A percentile compares a stretch with the other conserved stretches of the same genome.
These are phyloP conservation scores for Debaryomyces fabryi DNA, from an alignment of 1,139 yeast species.

Conservation along the genomic window DNA sequence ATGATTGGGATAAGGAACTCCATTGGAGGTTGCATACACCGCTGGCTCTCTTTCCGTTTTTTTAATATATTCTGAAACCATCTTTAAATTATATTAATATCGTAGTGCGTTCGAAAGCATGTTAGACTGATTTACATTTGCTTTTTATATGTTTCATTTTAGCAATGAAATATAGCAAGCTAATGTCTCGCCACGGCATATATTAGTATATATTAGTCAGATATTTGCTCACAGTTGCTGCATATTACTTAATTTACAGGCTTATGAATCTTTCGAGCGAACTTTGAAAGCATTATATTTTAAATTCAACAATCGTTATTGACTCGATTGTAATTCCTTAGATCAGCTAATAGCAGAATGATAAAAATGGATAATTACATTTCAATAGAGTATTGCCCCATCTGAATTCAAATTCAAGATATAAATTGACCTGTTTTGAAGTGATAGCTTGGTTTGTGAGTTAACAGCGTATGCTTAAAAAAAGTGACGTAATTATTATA, in stretches of 20 bases:
- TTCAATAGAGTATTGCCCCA: not conserved
- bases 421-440: not conserved
- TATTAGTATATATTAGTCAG: not conserved
- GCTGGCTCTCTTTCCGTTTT: constrained; percentile 21
- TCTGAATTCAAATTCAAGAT: not conserved
- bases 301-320: not conserved
- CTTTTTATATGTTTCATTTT: not conserved
- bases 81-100: constrained; percentile 3
- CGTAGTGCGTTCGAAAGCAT: too few species aligned
- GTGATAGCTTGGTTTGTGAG: not conserved
- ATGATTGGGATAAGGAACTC: constrained; percentile 28
- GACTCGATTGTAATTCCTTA: not conserved
- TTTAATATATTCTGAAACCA: constrained; percentile 23
- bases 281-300: not conserved
- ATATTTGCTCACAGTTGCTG: not conserved
- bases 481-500: not conserved
- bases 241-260: not conserved
- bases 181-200: too few species aligned
- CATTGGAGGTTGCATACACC: constrained; percentile 32
- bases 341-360: too few species aligned
- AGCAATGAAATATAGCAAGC: not conserved
- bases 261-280: not conserved
- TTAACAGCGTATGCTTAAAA: not conserved
- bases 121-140: too few species aligned
- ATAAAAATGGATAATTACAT: too few species aligned